Base-by-base conservation (phyloP, 2,329 filamentous ascomycete species). In the Colletotrichum tofieldiae region DNA sequence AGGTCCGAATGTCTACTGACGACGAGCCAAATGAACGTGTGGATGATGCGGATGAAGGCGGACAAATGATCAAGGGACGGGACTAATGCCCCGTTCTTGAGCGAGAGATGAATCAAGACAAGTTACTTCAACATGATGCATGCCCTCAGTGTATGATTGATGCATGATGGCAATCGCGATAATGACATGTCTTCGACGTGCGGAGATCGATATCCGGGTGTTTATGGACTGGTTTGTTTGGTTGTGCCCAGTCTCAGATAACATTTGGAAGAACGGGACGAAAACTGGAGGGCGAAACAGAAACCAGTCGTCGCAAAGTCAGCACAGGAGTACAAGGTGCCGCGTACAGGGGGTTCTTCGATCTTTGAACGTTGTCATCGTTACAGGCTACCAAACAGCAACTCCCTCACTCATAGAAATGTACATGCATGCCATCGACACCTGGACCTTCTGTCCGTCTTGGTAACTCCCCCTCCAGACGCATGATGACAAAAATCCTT, bases 81-180 rank as follows among this genome's bases (percentile, higher is more conserved):
- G 49, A 7, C 18, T 37, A 54, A 35, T 47, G 54, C 29, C 62
- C 41, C 32, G 26, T 68, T 45, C 37, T 51, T 52, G 26, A 70
- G 62, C 64, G n/a, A 65, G 60, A 65, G 58, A 67, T n/a, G 61
- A 67, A 68, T 26, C 37, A 61, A 70, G 39, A 70, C 39, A 51
- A 70, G 23, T 55, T 47, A 45, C 43, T 54, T 60, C 39, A 59
- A 54, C 1, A 23, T 49, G 26, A 9, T 9, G n/a, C 37, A 4
- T n/a, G n/a, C 47, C 32, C 18, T 6, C 9, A 3, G 8, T 35
- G 20, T 32, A 18, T 35, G n/a, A 37, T 2, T 16, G 26, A 47
- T 14, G 47, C 20, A 23, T 32, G 49, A 9, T 18, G 47, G 26
- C 2, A 26, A 16, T 20, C 14, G 6, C 14, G 32, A 51, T 11